Evolutionary conservation across 768 basidiomycete species (phyloP), one percentile per base, ranked within the genome.

Genomic region (Cystofilobasidium bisporidii): DNA sequence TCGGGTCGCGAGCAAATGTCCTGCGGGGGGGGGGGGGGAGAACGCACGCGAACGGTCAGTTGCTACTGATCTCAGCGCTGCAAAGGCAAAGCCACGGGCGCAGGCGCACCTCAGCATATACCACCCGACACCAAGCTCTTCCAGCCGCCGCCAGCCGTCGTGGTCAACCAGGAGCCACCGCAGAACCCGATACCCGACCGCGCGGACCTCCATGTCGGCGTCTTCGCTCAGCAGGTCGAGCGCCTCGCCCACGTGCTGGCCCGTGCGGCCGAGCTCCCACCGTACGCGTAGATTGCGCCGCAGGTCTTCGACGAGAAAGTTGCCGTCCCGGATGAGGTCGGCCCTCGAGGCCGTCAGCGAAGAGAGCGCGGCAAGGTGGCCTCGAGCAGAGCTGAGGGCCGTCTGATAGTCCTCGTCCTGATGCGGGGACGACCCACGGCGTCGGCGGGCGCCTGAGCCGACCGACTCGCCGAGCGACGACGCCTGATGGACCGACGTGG

Each of bases 101-200:
- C n/a, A n/a, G n/a, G n/a, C 81, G 61, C 70, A 92, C 92, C 88
- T 87, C 71, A 97, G 84, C 56, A 98, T 84, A 73, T 89, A 91
- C 86, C 89, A 92, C 71, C 96, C 91, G 22, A 68, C n/a, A 5
- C 67, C 67, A 3, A 32, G 38, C 32, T 57, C 53, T 20, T 62
- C 60, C 11, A 68, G 28, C 20, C n/a, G 61, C 28, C 43, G 43
- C 67, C 67, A 68, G 10, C 61, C 61, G 15, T 62, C 61, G 1
- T 48, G 22, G 45, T 68, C 67, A 3, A 63, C 55, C 28, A 68
- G 33, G 24, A 57, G 43, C 36, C 61, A 59, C 10, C 67, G 36
- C 12, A 68, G 40, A 40, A 96, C 76, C 50, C 91, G 82, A 77
- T 94, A 98, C 0, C 87, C 87, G 1, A 85, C 84, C 15, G 92